Base-by-base conservation (phyloP, 768 basidiomycete species). In the Suillus lakei region DNA sequence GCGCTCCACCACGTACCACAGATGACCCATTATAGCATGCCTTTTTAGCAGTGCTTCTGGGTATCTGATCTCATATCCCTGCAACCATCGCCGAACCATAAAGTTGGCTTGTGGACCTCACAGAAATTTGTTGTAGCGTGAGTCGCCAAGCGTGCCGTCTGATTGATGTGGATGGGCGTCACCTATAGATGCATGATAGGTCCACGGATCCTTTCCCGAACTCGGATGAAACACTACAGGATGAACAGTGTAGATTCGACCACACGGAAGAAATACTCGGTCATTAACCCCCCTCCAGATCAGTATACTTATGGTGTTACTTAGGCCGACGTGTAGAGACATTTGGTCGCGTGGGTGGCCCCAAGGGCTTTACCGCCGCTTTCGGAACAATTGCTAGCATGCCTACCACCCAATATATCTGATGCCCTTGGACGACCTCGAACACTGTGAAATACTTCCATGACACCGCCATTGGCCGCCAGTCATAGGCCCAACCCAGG, bases 161-260 rank as follows among this genome's bases (percentile, higher is more conserved):
- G 32, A 21, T 39, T 64, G 28, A 48, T 51, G 21, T 28, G 18
- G 34, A 34, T 18, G 5, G 1, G 28, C 16, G 64, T 43, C 39
- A 23, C 26, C 12, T 48, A 23, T 78, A 93, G 91, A 92, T 64
- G 90, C 91, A 9, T 92, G 90, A 90, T 86, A 89, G 70, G 77
- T 85, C 83, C 26, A 81, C 82, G 34, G 90, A 92, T 71, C 88
- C 91, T 18, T 78, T 92, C 18, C 79, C 77, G 10, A 89, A 91
- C 77, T 92, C 91, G 10, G 91, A 93, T 69, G 89, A 90, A 39
- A 91, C 92, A 70, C 76, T 81, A 64, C 79, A 82, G 63, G 89
- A 91, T 65, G 86, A 90, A 63, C 79, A 89, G 67, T 79, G 84
- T 55, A 83, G 84, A 51, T 72, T 82, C 59, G 91, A 92, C 70